Percentiles rank a stretch among this genome's conserved stretches.
These are phyloP conservation scores for Colletotrichum sp. DNA, from an alignment of 2,329 filamentous ascomycete species.

Conservation along the genomic window DNA sequence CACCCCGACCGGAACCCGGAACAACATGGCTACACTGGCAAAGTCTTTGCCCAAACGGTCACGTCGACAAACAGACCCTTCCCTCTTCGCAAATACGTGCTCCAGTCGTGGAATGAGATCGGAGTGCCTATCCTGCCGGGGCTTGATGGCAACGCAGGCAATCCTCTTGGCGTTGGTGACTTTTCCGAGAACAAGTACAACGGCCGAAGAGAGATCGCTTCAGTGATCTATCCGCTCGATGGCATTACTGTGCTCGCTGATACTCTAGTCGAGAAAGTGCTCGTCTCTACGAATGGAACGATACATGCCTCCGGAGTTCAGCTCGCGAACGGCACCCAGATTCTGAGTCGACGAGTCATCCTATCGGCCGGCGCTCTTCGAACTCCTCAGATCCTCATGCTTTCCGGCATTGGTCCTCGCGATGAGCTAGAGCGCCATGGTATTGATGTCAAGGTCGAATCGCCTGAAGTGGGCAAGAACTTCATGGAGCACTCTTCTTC, in stretches of 20 bases:
- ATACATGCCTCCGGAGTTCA: not conserved
- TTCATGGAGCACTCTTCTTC: not conserved
- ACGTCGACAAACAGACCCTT: not conserved
- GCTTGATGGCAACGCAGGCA: not conserved
- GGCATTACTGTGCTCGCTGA: not conserved
- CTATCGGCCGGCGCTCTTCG: not conserved
- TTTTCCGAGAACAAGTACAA: not conserved
- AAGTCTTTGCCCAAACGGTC: not conserved
- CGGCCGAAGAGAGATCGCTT: not conserved
- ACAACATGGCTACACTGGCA: not conserved
- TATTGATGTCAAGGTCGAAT: not conserved
- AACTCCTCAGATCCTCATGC: not conserved
- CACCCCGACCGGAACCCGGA: not conserved
- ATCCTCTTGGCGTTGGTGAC: not conserved
- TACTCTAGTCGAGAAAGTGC: not conserved
- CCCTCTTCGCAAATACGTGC: not conserved
- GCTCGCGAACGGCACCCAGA: not conserved
- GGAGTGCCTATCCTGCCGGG: not conserved
- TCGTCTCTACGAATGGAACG: accelerated
- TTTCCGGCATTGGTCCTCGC: not conserved
- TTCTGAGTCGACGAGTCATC: accelerated
- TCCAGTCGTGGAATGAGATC: not conserved
- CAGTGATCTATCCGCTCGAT: not conserved
- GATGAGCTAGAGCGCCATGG: not conserved
- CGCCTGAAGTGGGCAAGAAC: not conserved